Evolutionary conservation across 305 asterid genomes (phyloP), one percentile per base, ranked within the genome.

Genomic region (Withania somnifera): DNA sequence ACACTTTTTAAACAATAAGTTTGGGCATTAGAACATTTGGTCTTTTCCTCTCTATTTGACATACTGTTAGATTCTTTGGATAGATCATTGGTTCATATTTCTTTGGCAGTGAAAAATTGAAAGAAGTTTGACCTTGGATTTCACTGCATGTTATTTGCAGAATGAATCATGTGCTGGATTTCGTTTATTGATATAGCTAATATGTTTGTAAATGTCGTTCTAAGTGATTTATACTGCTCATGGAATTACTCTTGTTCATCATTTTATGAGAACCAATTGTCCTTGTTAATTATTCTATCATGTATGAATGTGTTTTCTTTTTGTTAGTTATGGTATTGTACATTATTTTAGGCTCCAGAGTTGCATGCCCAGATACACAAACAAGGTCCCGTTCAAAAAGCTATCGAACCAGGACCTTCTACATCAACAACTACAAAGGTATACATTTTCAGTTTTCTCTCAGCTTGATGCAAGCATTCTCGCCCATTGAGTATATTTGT

Each of bases 281-380:
- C 64, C 36, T 57, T 0, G n/a, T 42, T 28, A 26, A n/a, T 53
- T 51, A 51, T 40, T 66, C 52, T 73, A 26, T 24, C 2, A 5
- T 26, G 45, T 51, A 50, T 45, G 40, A 14, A 45, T 45, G 58
- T 45, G 15, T 11, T 73, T 73, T 24, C 9, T 14, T 22, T 45
- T 73, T 73, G 42, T 45, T 47, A 45, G 17, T 73, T 50, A 28
- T 75, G 61, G 15, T 47, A 40, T 47, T 26, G 28, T 75, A 75
- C 80, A 50, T 7, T 75, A 42, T 63, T 50, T 8, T 61, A 96
- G 99, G 98, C 97, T 75, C 97, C 98, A 69, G 95, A 94, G 83
- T 84, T 94, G 79, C 99, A 96, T 32, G 81, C 42, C 54, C 97
- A 96, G 88, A 87, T 96, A 91, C 98, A 94, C 87, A 96, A 88